Base-by-base conservation (phyloP, 2,329 filamentous ascomycete species). In the Elsinoe ampelina region DNA sequence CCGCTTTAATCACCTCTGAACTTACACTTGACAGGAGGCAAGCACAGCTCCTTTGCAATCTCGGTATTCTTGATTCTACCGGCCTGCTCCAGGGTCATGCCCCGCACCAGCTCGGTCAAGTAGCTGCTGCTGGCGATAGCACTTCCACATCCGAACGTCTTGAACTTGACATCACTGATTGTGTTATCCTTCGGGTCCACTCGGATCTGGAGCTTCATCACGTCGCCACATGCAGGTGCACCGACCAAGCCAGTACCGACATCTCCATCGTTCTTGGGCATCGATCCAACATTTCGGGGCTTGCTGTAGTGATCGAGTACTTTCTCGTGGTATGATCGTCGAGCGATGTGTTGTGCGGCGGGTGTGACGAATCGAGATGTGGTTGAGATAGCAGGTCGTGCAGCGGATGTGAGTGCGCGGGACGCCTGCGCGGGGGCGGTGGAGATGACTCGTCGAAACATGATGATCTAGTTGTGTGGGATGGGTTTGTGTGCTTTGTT, bases 91-190 rank as follows among this genome's bases (percentile, higher is more conserved):
- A 98, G 75, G 12, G 86, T 95, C 92, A 97, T 98, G 60, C 93
- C 93, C 62, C 89, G 83, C 61, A 98, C 91, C 59, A 98, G 78
- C 74, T 95, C 90, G 7, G 93, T 98, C 66, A 98, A 75, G 71
- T 98, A 98, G 68, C 87, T 93, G 59, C 87, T 95, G 62, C 87
- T 92, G 42, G 93, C 93, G 73, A 98, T 98, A 62, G 93, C 93
- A 30, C 85, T 90, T 57, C 91, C 91, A 71, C 91, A 96, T 54
- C 91, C 91, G 69, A 96, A 96, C 0, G 91, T 96, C 84, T 96
- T 96, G 82, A 96, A 96, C 75, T 95, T 93, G 70, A 95, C 91
- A 66, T 96, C 92, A 65, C 84, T 85, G 70, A 96, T 96, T 64
- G 84, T 92, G 71, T 93, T 88, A 67, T 84, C 89, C 65, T 86